Conservation (phyloP, 2,329 filamentous ascomycete species). For the Penicillium oxalicum region DNA sequence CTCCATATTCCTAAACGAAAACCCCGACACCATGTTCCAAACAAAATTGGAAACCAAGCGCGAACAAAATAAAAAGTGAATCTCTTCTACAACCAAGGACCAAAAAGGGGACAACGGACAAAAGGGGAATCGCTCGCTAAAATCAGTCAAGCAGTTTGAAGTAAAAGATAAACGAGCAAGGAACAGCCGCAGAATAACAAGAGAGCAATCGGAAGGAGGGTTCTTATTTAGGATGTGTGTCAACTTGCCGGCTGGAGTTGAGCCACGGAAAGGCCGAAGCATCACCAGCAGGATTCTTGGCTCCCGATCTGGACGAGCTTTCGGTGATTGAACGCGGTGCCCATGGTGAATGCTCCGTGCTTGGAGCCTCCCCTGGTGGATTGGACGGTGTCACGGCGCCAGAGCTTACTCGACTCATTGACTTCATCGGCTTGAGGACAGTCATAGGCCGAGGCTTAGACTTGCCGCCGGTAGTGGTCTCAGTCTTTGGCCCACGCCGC, state of each 20-base stretch:
- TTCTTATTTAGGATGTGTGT: slow-evolving; percentile 12
- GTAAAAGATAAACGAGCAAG: not conserved
- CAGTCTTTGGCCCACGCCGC: slow-evolving; percentile 47
- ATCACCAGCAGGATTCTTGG: slow-evolving; percentile 80
- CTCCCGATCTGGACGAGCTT: slow-evolving; percentile 46
- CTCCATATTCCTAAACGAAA: not conserved
- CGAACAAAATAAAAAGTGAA: no score
- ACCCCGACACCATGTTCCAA: not conserved
- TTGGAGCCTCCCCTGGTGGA: slow-evolving; percentile 6
- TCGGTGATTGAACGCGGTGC: slow-evolving; percentile 20
- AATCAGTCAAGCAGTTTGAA: not conserved
- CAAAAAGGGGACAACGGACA: not conserved
- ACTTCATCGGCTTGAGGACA: slow-evolving; percentile 73
- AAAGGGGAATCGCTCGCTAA: slow-evolving; percentile 1
- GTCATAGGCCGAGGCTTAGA: slow-evolving; percentile 69
- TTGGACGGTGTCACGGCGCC: slow-evolving; percentile 14
- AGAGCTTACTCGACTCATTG: slow-evolving; percentile 39
- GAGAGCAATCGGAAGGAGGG: no score
- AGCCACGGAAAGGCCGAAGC: slow-evolving; percentile 94
- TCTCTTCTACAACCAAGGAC: no score
- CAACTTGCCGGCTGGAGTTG: slow-evolving; percentile 42
- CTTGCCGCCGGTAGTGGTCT: slow-evolving; percentile 40
- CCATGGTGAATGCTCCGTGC: not conserved
- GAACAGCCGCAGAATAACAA: not conserved
- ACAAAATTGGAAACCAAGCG: no score